A percentile compares a stretch with the other conserved stretches of the same genome.
Conservation (phyloP, 768 basidiomycete genomes). For the Calocera cornea region DNA sequence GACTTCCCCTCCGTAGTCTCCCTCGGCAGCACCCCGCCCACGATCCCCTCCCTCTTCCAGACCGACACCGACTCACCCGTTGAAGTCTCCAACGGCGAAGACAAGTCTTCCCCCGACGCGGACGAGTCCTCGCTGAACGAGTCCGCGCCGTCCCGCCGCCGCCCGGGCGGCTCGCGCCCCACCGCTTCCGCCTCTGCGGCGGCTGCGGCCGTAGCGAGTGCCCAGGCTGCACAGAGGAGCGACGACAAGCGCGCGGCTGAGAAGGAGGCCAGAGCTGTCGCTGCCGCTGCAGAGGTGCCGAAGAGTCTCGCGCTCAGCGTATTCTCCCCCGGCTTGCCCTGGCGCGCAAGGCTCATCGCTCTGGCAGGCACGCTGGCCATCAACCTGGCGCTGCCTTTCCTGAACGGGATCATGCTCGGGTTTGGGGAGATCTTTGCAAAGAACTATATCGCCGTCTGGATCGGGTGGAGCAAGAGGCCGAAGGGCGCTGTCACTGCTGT, state of each 20-base stretch:
- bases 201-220: background rate
- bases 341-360: conserved; percentile 53
- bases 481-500: conserved; percentile 11
- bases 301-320: conserved; percentile 22
- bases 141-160: background rate
- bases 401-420: conserved; percentile 93
- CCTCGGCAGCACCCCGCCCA: background rate
- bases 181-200: background rate
- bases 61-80: background rate
- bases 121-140: background rate
- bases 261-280: background rate
- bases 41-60: conserved; percentile 1
- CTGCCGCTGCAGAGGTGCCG: background rate
- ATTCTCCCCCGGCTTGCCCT: conserved; percentile 53
- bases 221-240: background rate
- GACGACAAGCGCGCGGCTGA: background rate
- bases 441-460: conserved; percentile 22
- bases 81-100: background rate
- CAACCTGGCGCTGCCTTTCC: conserved; percentile 73
- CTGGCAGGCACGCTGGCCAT: conserved; percentile 63
- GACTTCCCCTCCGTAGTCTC: conserved; percentile 2
- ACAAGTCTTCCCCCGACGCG: background rate
- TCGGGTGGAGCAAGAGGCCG: conserved; percentile 19
- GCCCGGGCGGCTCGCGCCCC: background rate
- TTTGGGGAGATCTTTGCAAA: conserved; percentile 79